phyloP scores from a whole-genome alignment of 345 rosid genomes.

The Lepidium aucheri region DNA sequence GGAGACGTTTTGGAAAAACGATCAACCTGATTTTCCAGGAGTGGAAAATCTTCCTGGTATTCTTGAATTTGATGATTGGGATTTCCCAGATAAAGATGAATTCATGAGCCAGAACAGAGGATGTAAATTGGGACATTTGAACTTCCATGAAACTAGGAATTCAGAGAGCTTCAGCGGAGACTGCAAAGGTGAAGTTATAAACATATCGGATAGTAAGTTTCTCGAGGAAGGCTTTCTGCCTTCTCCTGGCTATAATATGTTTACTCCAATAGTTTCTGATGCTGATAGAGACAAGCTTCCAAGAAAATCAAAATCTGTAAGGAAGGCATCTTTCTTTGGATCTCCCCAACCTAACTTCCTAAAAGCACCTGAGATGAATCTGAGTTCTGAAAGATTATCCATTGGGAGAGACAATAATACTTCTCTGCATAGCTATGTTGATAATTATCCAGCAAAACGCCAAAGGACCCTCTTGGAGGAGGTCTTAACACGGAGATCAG shows the following conservation, averaged over 20 bases:
- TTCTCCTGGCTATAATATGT: constrained; percentile 23
- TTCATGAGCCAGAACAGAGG: constrained; percentile 28
- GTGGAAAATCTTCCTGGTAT: constrained; percentile 24
- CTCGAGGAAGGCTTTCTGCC: constrained; percentile 30
- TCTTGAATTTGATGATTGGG: constrained; percentile 18
- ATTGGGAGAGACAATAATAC: constrained; percentile 22
- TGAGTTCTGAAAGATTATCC: constrained; percentile 27
- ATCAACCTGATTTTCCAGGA: constrained; percentile 24
- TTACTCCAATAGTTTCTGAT: constrained; percentile 35
- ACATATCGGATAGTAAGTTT: constrained; percentile 30
- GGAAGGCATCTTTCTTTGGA: constrained; percentile 47
- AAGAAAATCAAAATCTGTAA: constrained; percentile 38
- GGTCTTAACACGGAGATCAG: constrained; percentile 31
- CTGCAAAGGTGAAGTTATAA: constrained; percentile 49
- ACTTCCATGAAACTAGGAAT: constrained; percentile 25
- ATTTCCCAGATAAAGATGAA: constrained; percentile 21
- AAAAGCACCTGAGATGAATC: constrained; percentile 37
- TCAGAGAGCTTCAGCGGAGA: constrained; percentile 33
- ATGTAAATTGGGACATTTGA: constrained; percentile 19
- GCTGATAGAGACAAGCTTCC: constrained; percentile 33
- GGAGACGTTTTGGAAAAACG: constrained; percentile 31
- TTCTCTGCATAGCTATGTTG: constrained; percentile 17
- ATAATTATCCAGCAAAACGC: constrained; percentile 28
- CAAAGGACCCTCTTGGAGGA: constrained; percentile 35
- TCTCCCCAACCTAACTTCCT: constrained; percentile 38